Base-by-base conservation (phyloP, 441 rosid genomes). In the Brassica hybrid region DNA sequence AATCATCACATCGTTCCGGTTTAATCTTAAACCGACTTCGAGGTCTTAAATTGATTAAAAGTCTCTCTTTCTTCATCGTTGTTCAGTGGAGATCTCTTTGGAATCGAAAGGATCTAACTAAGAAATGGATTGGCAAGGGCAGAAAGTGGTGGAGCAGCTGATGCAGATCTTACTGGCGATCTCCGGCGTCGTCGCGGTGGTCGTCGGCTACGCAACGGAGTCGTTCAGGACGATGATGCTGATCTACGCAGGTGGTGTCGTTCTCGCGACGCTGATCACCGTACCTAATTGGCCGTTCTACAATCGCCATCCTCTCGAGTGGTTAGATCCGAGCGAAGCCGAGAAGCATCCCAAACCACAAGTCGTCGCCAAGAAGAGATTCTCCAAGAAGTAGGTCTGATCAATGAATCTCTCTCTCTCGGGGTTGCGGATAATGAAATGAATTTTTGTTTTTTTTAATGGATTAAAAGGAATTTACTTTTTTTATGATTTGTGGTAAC, bases 61-160 rank as follows among this genome's bases (percentile, higher is more conserved):
- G n/a, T n/a, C 25, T 23, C 16, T 58, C 12, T 1, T 10, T 38
- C n/a, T n/a, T n/a, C n/a, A n/a, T n/a, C n/a, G n/a, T n/a, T n/a
- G n/a, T n/a, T 48, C 18, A 48, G 56, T 48, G n/a, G 73, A 76
- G 73, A 54, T 62, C 67, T n/a, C n/a, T n/a, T n/a, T n/a, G n/a
- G n/a, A n/a, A n/a, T 52, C 58, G 17, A 48, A 43, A 43, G 50
- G 50, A 56, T 34, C n/a, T n/a, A n/a, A n/a, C 41, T 34, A 38
- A 38, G 69, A 61, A 6, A 92, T 92, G 98, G 97, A 94, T 84
- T 94, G 98, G 98, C 94, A 94, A 88, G 97, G 98, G 48, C 97
- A 94, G 76, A 94, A 92, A 85, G 65, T 86, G 56, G 91, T 93
- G 8, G 97, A 94, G 93, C 97, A 89, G 82, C 82, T 91, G 86